These are phyloP conservation scores for Nicotiana paniculata DNA, from an alignment of 257 asterid species.

Conservation along the genomic window DNA sequence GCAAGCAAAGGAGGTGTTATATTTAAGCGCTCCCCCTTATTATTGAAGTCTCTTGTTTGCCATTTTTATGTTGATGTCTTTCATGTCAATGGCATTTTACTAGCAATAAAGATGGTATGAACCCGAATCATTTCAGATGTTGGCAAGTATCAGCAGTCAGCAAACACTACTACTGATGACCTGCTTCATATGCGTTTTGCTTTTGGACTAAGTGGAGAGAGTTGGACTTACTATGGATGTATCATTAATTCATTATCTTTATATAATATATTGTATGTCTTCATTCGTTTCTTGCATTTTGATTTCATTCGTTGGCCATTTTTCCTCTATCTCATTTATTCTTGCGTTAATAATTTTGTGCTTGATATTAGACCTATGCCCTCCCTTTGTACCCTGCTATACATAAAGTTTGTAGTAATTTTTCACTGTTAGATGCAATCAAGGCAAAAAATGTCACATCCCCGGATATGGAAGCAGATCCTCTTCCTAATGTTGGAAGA, in stretches of 20 bases:
- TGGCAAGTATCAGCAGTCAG: background rate
- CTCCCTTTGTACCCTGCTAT: background rate
- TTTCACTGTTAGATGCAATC: constrained; percentile 26
- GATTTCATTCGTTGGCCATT: background rate
- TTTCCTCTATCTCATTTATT: background rate
- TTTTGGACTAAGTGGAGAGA: background rate
- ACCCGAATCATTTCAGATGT: background rate
- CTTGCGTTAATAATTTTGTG: background rate
- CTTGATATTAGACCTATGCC: background rate
- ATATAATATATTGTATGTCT: background rate
- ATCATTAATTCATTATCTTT: background rate
- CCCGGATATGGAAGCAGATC: constrained; percentile 24
- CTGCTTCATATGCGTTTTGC: background rate
- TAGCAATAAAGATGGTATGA: background rate
- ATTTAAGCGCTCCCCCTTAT: background rate
- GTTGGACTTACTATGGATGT: background rate
- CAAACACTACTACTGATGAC: background rate
- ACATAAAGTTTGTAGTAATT: background rate
- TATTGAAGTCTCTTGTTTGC: background rate
- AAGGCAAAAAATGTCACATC: constrained; percentile 52
- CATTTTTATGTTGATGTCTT: background rate
- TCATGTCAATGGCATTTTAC: background rate
- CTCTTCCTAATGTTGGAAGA: constrained; percentile 19
- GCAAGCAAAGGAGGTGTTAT: background rate
- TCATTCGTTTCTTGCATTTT: background rate